Evolutionary conservation across 2,329 filamentous ascomycete species (phyloP).

Genomic region (Corniculantispora saksenae): DNA sequence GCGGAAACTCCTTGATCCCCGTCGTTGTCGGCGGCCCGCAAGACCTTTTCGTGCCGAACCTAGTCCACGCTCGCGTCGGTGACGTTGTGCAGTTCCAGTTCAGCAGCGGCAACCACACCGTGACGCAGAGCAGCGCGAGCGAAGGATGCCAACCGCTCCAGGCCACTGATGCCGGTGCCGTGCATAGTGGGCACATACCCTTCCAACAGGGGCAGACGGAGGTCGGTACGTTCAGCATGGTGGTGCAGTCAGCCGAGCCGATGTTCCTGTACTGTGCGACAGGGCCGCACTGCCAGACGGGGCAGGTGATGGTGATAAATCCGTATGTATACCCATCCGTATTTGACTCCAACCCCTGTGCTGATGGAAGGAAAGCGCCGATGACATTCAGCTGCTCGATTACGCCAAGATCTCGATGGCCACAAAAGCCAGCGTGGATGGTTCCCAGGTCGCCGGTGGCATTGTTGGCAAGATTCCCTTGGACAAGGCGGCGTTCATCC

Average conservation of each 20-base stretch:
- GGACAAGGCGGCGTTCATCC: background rate
- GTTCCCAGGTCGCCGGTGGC: constrained; percentile 23
- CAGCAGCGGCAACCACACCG: constrained; percentile 44
- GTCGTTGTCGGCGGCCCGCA: constrained; percentile 41
- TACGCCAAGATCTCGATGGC: constrained; percentile 17
- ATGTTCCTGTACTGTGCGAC: constrained; percentile 55
- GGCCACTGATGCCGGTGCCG: constrained; percentile 30
- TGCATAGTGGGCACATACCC: constrained; percentile 45
- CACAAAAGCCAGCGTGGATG: constrained; percentile 27
- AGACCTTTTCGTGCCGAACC: constrained; percentile 40
- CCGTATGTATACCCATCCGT: constrained; percentile 32
- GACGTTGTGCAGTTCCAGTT: constrained; percentile 47
- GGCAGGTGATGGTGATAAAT: constrained; percentile 55
- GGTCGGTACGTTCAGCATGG: constrained; percentile 49
- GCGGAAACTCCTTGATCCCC: constrained; percentile 28
- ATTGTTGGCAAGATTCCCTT: constrained; percentile 6
- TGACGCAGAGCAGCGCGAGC: constrained; percentile 41
- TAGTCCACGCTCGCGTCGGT: constrained; percentile 34
- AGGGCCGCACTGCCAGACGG: constrained; percentile 48
- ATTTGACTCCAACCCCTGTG: no score
- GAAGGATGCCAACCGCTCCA: constrained; percentile 42
- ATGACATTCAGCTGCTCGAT: constrained; percentile 4
- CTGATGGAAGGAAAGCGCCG: background rate
- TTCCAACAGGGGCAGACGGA: constrained; percentile 36
- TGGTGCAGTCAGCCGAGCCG: constrained; percentile 43